phyloP scores from a whole-genome alignment of 495 filamentous ascomycete species.

The Lasiosphaeris hirsuta region DNA sequence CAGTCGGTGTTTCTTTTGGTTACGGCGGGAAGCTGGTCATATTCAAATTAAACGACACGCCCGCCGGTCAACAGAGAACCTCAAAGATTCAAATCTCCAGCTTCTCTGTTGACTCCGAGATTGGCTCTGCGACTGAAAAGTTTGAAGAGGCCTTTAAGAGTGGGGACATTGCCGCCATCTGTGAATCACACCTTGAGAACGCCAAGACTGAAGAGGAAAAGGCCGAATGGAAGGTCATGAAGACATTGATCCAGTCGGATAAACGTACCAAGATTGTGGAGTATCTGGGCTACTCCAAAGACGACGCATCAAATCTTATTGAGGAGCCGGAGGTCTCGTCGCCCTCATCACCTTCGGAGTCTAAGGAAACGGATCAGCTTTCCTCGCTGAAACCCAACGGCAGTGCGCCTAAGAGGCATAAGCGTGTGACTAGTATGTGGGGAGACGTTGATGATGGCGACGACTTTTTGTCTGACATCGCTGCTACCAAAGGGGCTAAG shows the following conservation, averaged over 20 bases:
- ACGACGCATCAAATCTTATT: slow-evolving; percentile 51
- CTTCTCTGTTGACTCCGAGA: slow-evolving; percentile 82
- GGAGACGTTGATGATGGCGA: slow-evolving; percentile 72
- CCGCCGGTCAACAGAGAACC: slow-evolving; percentile 56
- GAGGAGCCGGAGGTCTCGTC: slow-evolving; percentile 29
- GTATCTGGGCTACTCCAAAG: slow-evolving; percentile 78
- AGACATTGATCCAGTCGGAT: slow-evolving; percentile 78
- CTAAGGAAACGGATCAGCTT: slow-evolving; percentile 39
- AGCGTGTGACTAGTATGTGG: slow-evolving; percentile 39
- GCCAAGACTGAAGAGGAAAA: slow-evolving; percentile 86
- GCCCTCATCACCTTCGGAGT: neutral
- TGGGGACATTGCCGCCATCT: slow-evolving; percentile 75
- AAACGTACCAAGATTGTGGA: slow-evolving; percentile 76
- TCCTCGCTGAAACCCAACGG: slow-evolving; percentile 38
- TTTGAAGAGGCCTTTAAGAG: slow-evolving; percentile 81
- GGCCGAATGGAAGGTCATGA: slow-evolving; percentile 90
- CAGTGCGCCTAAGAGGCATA: slow-evolving; percentile 38
- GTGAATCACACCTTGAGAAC: slow-evolving; percentile 67
- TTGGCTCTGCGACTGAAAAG: slow-evolving; percentile 76
- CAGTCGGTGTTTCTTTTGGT: slow-evolving; percentile 85
- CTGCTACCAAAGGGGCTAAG: slow-evolving; percentile 50
- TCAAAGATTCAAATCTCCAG: slow-evolving; percentile 80
- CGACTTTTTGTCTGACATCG: slow-evolving; percentile 75
- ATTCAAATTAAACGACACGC: slow-evolving; percentile 56
- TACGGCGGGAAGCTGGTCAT: slow-evolving; percentile 92